Evolutionary conservation across 495 filamentous ascomycete species (phyloP), one percentile per base, ranked within the genome.

Genomic region (Wilcoxina mikolae): DNA sequence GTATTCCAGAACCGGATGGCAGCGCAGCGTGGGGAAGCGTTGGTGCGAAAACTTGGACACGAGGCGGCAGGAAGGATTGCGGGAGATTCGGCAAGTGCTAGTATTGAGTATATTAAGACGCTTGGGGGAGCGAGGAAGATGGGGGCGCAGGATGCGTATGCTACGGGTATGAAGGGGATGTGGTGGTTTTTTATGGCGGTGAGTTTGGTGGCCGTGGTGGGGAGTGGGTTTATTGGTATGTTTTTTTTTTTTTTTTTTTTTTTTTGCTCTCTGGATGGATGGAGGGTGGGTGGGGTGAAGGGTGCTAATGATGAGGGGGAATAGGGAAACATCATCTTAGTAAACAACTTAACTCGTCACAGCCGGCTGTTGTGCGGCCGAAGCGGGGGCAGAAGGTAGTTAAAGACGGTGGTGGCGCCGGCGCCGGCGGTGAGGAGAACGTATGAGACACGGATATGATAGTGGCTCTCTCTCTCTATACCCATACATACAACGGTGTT

Each of bases 1-100:
- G 78, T 94, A 26, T 93, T 93, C 68, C 77, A 83, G 65, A 84
- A 84, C 60, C 65, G 58, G 38, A 73, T 75, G 68, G 29, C 58
- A 23, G 46, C 56, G 51, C 59, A 69, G 31, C 56, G 59, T 15
- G 52, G 33, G 9, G 17, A 48, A 28, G 39, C 50, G 24, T 46
- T 71, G 23, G 26, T 38, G 20, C 29, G 54, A 10, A 60, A 73
- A 1, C 65, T 68, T 3, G 58, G 65, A 0, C 39, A 62, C 24
- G 48, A 61, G 7, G 72, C 69, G 4, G 47, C 59, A 3, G 45
- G 65, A 18, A 66, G 50, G n/a, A 60, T 75, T 28, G 67, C 66
- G 27, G 72, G 73, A 2, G 65, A 60, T 17, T 67, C 60, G 26
- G 74, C 74, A 0, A 70, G 70, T 18, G 71, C 74, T 5, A 74